These are phyloP conservation scores for Metarhizium guizhouense DNA, from an alignment of 2,329 filamentous ascomycete species.

Conservation along the genomic window DNA sequence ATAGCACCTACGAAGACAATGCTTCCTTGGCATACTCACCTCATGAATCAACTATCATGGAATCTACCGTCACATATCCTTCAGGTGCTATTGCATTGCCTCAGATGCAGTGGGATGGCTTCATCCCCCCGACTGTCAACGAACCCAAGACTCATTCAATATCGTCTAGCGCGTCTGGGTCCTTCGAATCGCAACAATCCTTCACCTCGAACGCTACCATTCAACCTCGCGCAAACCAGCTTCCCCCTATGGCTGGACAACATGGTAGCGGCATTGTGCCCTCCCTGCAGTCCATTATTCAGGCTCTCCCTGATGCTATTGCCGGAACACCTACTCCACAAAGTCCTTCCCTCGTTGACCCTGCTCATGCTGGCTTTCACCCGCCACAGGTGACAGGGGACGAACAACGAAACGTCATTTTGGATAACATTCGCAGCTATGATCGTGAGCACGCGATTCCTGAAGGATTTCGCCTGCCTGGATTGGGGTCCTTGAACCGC, in stretches of 20 bases:
- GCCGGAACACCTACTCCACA: conserved; percentile 64
- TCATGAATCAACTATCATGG: conserved; percentile 62
- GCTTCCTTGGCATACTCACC: conserved; percentile 64
- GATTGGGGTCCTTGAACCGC: conserved; percentile 71
- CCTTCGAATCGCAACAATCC: conserved; percentile 59
- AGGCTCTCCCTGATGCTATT: conserved; percentile 59
- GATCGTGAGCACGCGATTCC: conserved; percentile 77
- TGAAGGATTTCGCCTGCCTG: conserved; percentile 83
- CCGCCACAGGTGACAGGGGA: conserved; percentile 77
- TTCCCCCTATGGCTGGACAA: conserved; percentile 62
- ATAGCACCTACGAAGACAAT: conserved; percentile 46
- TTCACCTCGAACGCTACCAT: conserved; percentile 50
- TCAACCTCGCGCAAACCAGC: conserved; percentile 50
- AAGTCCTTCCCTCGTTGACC: conserved; percentile 60
- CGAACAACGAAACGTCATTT: conserved; percentile 73
- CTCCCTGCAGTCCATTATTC: conserved; percentile 62
- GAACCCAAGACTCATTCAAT: conserved; percentile 72
- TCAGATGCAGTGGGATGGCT: conserved; percentile 86
- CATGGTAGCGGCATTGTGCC: conserved; percentile 51
- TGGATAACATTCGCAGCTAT: conserved; percentile 74
- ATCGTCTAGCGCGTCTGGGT: conserved; percentile 53
- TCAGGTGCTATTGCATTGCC: conserved; percentile 73
- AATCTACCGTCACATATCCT: conserved; percentile 67
- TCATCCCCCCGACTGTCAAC: conserved; percentile 60
- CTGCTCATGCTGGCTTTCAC: conserved; percentile 57